phyloP scores from a whole-genome alignment of 2,329 filamentous ascomycete species.

The Hymenoscyphus fructigenus region DNA sequence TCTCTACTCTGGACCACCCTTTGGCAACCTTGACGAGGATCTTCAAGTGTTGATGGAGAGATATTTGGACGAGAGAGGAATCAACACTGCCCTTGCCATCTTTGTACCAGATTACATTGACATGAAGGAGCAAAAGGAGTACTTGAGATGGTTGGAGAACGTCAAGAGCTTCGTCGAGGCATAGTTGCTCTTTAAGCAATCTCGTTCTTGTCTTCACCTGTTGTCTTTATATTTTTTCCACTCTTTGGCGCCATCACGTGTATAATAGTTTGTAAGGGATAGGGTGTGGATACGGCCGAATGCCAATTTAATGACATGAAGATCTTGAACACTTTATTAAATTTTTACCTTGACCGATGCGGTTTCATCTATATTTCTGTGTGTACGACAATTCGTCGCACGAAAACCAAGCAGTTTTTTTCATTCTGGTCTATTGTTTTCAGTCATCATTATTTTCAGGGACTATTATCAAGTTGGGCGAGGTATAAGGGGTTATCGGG shows the following conservation, averaged over 20 bases:
- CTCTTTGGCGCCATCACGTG: slow-evolving; percentile 21
- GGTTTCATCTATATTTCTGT: background rate
- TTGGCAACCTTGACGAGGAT: slow-evolving; percentile 93
- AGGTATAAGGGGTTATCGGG: too few relatives aligned
- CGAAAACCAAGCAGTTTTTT: background rate
- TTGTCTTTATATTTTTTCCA: slow-evolving; percentile 33
- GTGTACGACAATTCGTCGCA: background rate
- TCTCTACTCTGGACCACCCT: slow-evolving; percentile 87
- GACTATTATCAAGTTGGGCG: too few relatives aligned
- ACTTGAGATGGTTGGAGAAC: slow-evolving; percentile 83
- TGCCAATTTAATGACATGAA: slow-evolving; percentile 11
- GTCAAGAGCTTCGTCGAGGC: slow-evolving; percentile 83
- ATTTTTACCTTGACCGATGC: too few relatives aligned
- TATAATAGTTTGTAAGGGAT: slow-evolving; percentile 22
- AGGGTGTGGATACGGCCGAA: slow-evolving; percentile 5
- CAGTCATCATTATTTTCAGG: background rate
- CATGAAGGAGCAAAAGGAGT: slow-evolving; percentile 98
- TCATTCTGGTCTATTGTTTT: background rate
- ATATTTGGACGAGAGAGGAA: slow-evolving; percentile 91
- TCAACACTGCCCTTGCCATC: slow-evolving; percentile 80
- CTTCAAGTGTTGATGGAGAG: slow-evolving; percentile 88
- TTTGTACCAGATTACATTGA: slow-evolving; percentile 97
- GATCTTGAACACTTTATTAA: background rate
- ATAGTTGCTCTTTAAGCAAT: slow-evolving; percentile 39
- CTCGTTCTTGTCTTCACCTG: slow-evolving; percentile 21